phyloP scores from a whole-genome alignment of 2,329 filamentous ascomycete genomes.

The Trichoderma breve region DNA sequence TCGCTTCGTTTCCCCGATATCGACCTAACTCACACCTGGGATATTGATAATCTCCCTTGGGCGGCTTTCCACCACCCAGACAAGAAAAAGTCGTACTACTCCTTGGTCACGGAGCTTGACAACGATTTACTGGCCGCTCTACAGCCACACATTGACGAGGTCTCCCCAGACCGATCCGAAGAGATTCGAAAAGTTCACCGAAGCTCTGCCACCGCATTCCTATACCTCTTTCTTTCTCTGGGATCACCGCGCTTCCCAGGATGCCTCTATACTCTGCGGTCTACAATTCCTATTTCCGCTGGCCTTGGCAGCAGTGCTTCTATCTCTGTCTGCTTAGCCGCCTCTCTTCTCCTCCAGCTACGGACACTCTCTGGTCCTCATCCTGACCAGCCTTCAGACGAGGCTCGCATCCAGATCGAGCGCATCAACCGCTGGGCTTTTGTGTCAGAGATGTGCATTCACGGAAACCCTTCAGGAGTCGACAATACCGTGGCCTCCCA shows the following conservation, averaged over 20 bases:
- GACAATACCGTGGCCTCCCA: conserved; percentile 95
- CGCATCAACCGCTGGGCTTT: conserved; percentile 98
- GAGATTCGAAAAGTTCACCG: conserved; percentile 81
- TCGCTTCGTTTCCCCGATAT: conserved; percentile 90
- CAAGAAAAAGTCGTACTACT: conserved; percentile 96
- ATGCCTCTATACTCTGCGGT: conserved; percentile 86
- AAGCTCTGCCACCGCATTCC: conserved; percentile 77
- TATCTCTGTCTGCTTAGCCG: conserved; percentile 82
- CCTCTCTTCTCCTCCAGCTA: conserved; percentile 82
- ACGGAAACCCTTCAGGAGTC: conserved; percentile 93
- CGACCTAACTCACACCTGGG: conserved; percentile 85
- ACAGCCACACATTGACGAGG: conserved; percentile 69
- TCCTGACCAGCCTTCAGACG: conserved; percentile 81
- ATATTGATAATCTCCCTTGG: conserved; percentile 92
- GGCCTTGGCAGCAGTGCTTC: conserved; percentile 93
- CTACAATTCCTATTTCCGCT: conserved; percentile 88
- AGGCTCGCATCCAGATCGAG: conserved; percentile 87
- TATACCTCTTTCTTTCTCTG: conserved; percentile 89
- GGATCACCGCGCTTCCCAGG: conserved; percentile 75
- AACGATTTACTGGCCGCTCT: conserved; percentile 76
- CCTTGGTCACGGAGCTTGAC: conserved; percentile 80
- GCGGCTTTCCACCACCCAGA: conserved; percentile 70
- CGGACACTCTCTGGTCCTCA: conserved; percentile 87
- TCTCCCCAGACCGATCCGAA: conserved; percentile 66
- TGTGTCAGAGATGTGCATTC: conserved; percentile 94